Percentiles rank a stretch among this genome's conserved stretches.
Conservation (phyloP, 192 early-diverging fungal species). For the Coemansia sp. region DNA sequence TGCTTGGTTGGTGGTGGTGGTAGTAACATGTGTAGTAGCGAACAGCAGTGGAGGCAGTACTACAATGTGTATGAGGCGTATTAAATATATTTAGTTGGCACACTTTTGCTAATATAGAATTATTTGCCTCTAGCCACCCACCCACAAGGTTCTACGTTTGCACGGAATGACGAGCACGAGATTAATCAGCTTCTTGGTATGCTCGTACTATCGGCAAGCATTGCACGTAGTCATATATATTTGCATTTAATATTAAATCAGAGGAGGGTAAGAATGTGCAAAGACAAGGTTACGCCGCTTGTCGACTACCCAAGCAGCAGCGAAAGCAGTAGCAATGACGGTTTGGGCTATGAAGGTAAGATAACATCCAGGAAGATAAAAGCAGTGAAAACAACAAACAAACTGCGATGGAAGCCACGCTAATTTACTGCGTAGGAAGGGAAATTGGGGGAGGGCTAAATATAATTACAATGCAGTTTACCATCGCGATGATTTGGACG, state of each 20-base stretch:
- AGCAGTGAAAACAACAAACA: not conserved
- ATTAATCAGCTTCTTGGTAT: not conserved
- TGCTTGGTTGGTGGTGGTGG: not conserved
- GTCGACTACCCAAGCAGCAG: conserved; percentile 47
- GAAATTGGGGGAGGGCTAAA: conserved; percentile 1
- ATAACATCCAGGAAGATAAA: not conserved
- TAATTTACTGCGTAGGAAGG: not conserved
- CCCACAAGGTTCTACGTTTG: not conserved
- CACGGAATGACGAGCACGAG: not conserved
- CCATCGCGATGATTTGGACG: conserved; percentile 3
- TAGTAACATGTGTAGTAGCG: not conserved
- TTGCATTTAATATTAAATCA: not conserved
- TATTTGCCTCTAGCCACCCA: not conserved
- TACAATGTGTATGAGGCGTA: not conserved
- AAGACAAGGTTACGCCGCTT: conserved; percentile 8
- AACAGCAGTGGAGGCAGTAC: not conserved
- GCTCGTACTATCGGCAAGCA: not conserved
- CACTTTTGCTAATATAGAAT: not conserved
- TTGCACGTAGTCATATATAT: not conserved
- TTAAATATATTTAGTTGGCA: no score
- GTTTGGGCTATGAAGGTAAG: not conserved
- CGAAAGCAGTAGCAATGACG: conserved; percentile 27
- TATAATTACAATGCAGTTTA: not conserved
- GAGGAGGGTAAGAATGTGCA: not conserved
- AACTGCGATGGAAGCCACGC: conserved; percentile 1